These are phyloP conservation scores for Fagopyrum tataricum DNA, from an alignment of 148 eudicot species.

Conservation along the genomic window DNA sequence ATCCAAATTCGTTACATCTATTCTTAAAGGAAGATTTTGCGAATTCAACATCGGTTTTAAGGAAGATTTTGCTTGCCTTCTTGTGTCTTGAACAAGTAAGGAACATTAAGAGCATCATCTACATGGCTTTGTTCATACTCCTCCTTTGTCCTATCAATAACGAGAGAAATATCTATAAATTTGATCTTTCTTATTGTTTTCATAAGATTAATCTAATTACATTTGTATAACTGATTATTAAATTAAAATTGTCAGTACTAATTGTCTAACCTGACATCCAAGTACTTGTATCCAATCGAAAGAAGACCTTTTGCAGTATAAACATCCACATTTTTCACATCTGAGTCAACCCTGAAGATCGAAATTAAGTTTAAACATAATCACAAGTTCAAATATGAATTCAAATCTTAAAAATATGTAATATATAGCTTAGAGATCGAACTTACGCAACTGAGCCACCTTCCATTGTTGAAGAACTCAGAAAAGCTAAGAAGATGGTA, in stretches of 20 bases:
- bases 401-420: too few relatives aligned
- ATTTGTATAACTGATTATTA: neutral
- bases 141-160: constrained; percentile 36
- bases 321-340: constrained; percentile 46
- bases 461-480: constrained; percentile 5
- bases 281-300: constrained; percentile 36
- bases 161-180: neutral
- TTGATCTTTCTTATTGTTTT: neutral
- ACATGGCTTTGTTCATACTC: constrained; percentile 58
- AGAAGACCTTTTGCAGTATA: constrained; percentile 41
- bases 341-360: neutral
- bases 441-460: neutral
- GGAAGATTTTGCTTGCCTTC: constrained; percentile 24
- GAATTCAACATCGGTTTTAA: neutral
- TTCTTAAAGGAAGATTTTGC: too few relatives aligned
- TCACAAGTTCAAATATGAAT: neutral
- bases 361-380: too few relatives aligned
- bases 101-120: constrained; percentile 55
- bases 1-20: too few relatives aligned
- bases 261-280: constrained; percentile 45
- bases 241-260: neutral
- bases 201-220: too few relatives aligned
- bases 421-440: too few relatives aligned
- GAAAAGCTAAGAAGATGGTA: neutral
- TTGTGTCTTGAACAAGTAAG: constrained; percentile 62